These are phyloP conservation scores for Carnegiea gigantea DNA, from an alignment of 179 eudicot genomes.

Conservation along the genomic window DNA sequence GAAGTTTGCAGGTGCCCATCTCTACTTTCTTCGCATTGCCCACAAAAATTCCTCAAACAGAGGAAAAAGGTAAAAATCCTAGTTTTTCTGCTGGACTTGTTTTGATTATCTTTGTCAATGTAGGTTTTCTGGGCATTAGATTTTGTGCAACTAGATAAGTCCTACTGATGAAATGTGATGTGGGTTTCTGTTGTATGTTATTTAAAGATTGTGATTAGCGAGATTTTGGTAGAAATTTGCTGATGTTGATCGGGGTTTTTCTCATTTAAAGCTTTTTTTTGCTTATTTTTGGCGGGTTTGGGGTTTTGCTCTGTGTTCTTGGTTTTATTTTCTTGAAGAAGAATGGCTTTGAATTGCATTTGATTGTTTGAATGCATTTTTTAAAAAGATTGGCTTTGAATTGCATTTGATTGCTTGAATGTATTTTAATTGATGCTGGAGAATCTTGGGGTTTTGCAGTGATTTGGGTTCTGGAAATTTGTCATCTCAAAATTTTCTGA, in stretches of 20 bases:
- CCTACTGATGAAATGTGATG: constrained; percentile 1
- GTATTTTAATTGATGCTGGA: constrained; percentile 17
- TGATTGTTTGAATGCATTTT: too few species aligned
- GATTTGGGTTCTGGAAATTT: constrained; percentile 20
- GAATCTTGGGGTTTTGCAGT: constrained; percentile 22
- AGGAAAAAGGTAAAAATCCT: constrained; percentile 22
- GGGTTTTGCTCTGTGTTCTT: constrained; percentile 9
- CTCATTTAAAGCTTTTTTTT: neutral
- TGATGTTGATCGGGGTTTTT: too few species aligned
- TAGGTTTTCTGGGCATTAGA: neutral
- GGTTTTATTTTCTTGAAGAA: too few species aligned
- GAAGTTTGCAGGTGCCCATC: constrained; percentile 13
- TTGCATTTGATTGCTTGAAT: too few species aligned
- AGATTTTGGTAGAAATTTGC: constrained; percentile 18
- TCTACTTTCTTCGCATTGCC: constrained; percentile 5
- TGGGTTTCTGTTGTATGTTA: constrained; percentile 15
- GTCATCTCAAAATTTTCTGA: neutral
- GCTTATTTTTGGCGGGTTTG: neutral
- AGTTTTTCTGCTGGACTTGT: constrained; percentile 2
- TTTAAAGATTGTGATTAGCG: constrained; percentile 18
- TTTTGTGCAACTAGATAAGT: neutral
- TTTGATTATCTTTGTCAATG: neutral
- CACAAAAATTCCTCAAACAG: neutral
- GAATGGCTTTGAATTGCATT: too few species aligned
- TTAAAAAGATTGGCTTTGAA: too few species aligned